A percentile compares a stretch with the other conserved stretches of the same genome.
These are phyloP conservation scores for Aureobasidium sp. DNA, from an alignment of 2,329 filamentous ascomycete species.

Conservation along the genomic window DNA sequence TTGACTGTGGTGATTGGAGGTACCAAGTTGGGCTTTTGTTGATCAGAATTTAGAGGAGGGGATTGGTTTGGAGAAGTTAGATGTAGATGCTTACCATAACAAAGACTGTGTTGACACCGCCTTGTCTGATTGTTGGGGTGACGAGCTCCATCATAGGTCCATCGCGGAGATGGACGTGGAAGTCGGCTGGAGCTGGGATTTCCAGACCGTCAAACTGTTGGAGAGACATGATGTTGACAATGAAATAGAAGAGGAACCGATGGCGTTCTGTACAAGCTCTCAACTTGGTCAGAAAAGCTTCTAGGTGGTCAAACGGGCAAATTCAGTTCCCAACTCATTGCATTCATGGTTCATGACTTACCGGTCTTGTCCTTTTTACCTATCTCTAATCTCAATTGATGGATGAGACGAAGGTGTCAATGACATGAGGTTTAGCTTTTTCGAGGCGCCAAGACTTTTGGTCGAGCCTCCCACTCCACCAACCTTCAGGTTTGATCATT, in stretches of 20 bases:
- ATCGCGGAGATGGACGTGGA: slow-evolving; percentile 47
- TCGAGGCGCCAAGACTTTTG: slow-evolving; percentile 5
- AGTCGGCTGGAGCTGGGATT: slow-evolving; percentile 44
- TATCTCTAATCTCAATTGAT: neutral
- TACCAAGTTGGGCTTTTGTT: slow-evolving; percentile 42
- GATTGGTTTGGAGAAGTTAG: neutral
- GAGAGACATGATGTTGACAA: slow-evolving; percentile 29
- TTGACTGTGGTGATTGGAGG: slow-evolving; percentile 45
- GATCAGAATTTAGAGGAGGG: neutral
- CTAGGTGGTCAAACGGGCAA: too few species aligned
- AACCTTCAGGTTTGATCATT: too few species aligned
- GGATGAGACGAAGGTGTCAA: neutral
- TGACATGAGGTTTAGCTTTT: slow-evolving; percentile 10
- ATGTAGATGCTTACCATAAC: slow-evolving; percentile 43
- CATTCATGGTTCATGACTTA: too few species aligned
- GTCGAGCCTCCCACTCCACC: too few species aligned
- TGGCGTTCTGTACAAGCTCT: neutral
- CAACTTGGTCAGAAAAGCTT: neutral
- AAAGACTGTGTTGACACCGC: slow-evolving; percentile 48
- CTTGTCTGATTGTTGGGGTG: slow-evolving; percentile 43
- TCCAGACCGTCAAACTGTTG: slow-evolving; percentile 38
- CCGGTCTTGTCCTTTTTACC: neutral
- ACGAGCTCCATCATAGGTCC: slow-evolving; percentile 47
- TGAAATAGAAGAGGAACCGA: neutral
- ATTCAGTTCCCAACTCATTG: too few species aligned